Conservation (phyloP, 768 basidiomycete species). For the Amanita jacksonii region DNA sequence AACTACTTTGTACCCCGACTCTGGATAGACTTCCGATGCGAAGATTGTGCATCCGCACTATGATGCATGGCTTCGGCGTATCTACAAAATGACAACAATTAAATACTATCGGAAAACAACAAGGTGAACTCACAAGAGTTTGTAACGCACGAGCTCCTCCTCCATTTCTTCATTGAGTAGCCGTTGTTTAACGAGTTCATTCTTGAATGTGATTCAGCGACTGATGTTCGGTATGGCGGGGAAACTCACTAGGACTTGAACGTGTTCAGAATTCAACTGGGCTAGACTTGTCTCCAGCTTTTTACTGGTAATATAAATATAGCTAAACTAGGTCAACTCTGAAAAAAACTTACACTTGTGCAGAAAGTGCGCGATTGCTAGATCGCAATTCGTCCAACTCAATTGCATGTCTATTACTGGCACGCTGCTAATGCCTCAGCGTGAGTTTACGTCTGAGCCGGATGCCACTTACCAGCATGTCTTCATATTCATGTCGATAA, state of each 20-base stretch:
- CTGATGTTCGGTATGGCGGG: not conserved
- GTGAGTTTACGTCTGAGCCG: not conserved
- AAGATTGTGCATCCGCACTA: slow-evolving; percentile 61
- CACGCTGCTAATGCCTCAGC: slow-evolving; percentile 28
- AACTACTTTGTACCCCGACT: slow-evolving; percentile 26
- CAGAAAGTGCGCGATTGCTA: slow-evolving; percentile 64
- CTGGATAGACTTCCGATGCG: slow-evolving; percentile 48
- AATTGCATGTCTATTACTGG: slow-evolving; percentile 71
- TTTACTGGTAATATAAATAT: slow-evolving; percentile 40
- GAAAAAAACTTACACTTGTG: slow-evolving; percentile 59
- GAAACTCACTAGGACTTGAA: slow-evolving; percentile 51
- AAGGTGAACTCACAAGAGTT: slow-evolving; percentile 76
- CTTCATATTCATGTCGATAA: slow-evolving; percentile 84
- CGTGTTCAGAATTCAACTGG: slow-evolving; percentile 77
- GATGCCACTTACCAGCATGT: slow-evolving; percentile 38
- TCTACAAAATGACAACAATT: too few species aligned
- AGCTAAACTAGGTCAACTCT: not conserved
- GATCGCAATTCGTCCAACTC: slow-evolving; percentile 80
- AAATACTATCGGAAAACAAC: too few species aligned
- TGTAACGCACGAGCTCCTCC: slow-evolving; percentile 89
- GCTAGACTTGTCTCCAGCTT: slow-evolving; percentile 69
- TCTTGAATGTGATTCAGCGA: slow-evolving; percentile 30
- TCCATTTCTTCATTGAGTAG: slow-evolving; percentile 91
- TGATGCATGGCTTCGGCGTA: slow-evolving; percentile 74
- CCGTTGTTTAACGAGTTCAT: slow-evolving; percentile 84